Evolutionary conservation across 2,329 filamentous ascomycete species (phyloP), one percentile per base, ranked within the genome.

Genomic region (Neopestalotiopsis rosae): DNA sequence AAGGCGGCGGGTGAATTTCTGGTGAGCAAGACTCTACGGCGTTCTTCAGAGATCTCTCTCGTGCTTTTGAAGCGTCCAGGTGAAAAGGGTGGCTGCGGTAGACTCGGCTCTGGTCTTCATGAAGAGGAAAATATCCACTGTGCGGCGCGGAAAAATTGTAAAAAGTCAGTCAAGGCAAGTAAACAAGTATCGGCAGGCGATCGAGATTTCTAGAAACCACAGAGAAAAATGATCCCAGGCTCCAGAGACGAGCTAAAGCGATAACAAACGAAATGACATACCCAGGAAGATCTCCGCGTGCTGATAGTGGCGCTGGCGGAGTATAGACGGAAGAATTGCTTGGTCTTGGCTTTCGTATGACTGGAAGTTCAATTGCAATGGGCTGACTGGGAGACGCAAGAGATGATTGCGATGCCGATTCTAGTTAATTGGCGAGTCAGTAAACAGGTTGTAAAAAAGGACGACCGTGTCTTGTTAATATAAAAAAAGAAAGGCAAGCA

Each of bases 111-210:
- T 86, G 84, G 65, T 90, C 86, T 76, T 90, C 88, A 78, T 90
- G 88, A 40, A 86, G 77, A 20, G 88, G 88, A 72, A 90, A 90
- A 73, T 90, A 90, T 34, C 85, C 88, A 76, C 88, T 90, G 72
- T 45, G n/a, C 10, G 20, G 57, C 14, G 28, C 40, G 14, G 45
- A 64, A 49, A 28, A 20, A n/a, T 32, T 38, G 34, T 38, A 30
- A n/a, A 28, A 32, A 17, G 24, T 61, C 30, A 61, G 57, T 58
- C 30, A 30, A 49, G 30, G 24, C 5, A n/a, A 42, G 30, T 34
- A 63, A 17, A 20, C 32, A 24, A 7, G 61, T 40, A 34, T 17
- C 40, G 61, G 13, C 32, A 34, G 10, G 30, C 32, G n/a, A 14
- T 63, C 32, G 30, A 24, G 10, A 17, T 63, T 34, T 24, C 12